Base-by-base conservation (phyloP, 169 alveolate genomes). In the Eimeria acervulina region DNA sequence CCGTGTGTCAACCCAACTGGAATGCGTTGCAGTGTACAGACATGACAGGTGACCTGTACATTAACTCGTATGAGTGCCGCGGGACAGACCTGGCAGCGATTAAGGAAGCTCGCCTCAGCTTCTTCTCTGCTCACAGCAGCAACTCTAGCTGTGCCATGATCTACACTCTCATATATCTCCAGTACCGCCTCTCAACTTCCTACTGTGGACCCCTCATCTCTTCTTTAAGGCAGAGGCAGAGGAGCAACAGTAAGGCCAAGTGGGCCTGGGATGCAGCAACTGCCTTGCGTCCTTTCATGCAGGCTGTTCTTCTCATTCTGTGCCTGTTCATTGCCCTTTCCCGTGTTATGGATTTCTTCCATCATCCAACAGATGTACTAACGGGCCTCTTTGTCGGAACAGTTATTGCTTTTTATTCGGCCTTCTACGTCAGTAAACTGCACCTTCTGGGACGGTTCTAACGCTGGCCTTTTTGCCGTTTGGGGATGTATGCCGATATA, bases 1-100 rank as follows among this genome's bases (percentile, higher is more conserved):
- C 59, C 13, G 96, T 81, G 7, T 93, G 96, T 52, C 96, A 66
- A 78, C 96, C 96, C 44, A 78, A 93, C 88, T 93, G 96, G 96
- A 21, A 21, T 2, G 19, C 76, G 4, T 28, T 93, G 15, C 47
- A 44, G 74, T 93, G 96, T 52, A 80, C 93, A 33, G 96, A 93
- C 72, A 26, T 68, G 51, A 81, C 81, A 23, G 96, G 96, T 26
- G 78, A 55, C 93, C 85, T 93, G 28, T 81, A 63, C 78, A 63
- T 93, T 6, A 84, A 93, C 61, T 26, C 47, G 23, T 93, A 61
- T 44, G 78, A 40, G 44, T 93, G 96, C 66, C 85, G 47, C 26
- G 93, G 96, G 3, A 28, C 87, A 61, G 88, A 93, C 55, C 68
- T 26, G 31, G 96, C 55, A 2, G 96, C 96, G 1, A 93, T 93